Evolutionary conservation across 2,329 filamentous ascomycete species (phyloP).

Genomic region (Chrysosporium keratinophilum): DNA sequence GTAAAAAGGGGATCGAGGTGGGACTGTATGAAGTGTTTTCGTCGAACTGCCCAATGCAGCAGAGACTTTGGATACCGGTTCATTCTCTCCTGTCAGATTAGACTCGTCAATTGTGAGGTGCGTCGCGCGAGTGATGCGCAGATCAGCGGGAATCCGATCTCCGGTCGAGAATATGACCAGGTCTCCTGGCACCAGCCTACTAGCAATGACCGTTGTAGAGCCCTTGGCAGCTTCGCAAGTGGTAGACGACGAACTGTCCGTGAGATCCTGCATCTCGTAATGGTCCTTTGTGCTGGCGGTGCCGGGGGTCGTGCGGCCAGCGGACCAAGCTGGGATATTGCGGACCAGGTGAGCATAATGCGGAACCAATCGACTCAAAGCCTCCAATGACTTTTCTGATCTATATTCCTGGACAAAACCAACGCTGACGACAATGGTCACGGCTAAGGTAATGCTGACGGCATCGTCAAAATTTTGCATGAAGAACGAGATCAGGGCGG

Average conservation of each 20-base stretch:
- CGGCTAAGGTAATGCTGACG: conserved; percentile 86
- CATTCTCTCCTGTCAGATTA: conserved; percentile 92
- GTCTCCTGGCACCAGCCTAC: conserved; percentile 82
- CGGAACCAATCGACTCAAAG: conserved; percentile 82
- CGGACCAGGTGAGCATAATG: conserved; percentile 94
- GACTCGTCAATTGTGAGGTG: conserved; percentile 93
- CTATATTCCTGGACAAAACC: conserved; percentile 96
- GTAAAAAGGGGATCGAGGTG: conserved; percentile 47
- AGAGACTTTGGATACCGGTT: conserved; percentile 70
- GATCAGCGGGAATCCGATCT: conserved; percentile 90
- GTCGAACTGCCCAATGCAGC: conserved; percentile 44
- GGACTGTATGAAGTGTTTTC: conserved; percentile 29
- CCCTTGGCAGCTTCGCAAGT: conserved; percentile 58
- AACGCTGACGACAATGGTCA: conserved; percentile 92
- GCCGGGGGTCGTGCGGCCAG: conserved; percentile 19
- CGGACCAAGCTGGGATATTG: conserved; percentile 29
- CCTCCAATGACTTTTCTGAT: conserved; percentile 94
- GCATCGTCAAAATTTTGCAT: conserved; percentile 93
- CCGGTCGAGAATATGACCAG: conserved; percentile 89
- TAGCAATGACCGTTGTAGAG: conserved; percentile 76
- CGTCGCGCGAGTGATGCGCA: conserved; percentile 80
- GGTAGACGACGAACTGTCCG: conserved; percentile 20
- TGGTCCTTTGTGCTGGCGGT: conserved; percentile 28
- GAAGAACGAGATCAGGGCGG: conserved; percentile 75
- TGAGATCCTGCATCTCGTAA: conserved; percentile 41